Conservation (phyloP, 2,329 filamentous ascomycete genomes). For the Colletotrichum somersetense region DNA sequence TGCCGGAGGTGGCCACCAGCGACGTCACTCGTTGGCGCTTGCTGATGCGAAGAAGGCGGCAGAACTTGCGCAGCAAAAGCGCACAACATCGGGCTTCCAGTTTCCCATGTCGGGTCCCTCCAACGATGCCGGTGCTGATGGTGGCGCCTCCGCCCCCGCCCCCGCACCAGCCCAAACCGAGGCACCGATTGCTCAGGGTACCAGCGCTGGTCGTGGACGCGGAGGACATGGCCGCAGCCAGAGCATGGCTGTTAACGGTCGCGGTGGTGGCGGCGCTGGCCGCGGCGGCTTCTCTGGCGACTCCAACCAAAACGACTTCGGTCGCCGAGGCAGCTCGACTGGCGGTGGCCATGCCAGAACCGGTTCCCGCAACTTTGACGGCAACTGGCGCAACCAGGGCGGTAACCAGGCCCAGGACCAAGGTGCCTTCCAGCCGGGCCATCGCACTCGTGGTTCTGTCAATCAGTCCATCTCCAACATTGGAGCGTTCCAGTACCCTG, state of each 20-base stretch:
- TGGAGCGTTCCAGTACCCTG: constrained; percentile 89
- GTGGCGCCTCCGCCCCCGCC: constrained; percentile 53
- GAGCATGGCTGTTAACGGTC: constrained; percentile 78
- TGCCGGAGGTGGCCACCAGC: constrained; percentile 83
- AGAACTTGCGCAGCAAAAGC: constrained; percentile 95
- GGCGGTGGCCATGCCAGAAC: constrained; percentile 85
- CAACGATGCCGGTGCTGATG: constrained; percentile 70
- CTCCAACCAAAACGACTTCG: constrained; percentile 70
- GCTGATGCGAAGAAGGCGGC: constrained; percentile 98
- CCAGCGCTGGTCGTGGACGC: constrained; percentile 66
- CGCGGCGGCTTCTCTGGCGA: constrained; percentile 73
- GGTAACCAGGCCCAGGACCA: constrained; percentile 79
- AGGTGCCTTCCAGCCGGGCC: constrained; percentile 89
- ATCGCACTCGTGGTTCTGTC: constrained; percentile 87
- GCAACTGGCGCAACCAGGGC: constrained; percentile 92
- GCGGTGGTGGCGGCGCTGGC: constrained; percentile 75
- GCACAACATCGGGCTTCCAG: constrained; percentile 93
- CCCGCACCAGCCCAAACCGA: constrained; percentile 52
- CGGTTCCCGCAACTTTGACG: constrained; percentile 93
- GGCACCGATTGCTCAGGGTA: constrained; percentile 54
- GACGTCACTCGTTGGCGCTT: constrained; percentile 93
- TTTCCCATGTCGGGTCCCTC: constrained; percentile 84
- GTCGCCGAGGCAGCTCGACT: constrained; percentile 65
- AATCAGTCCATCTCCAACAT: constrained; percentile 85
- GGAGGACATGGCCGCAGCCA: constrained; percentile 83